Conservation (phyloP, 495 filamentous ascomycete genomes). For the Aspergillus incahuasiensis region DNA sequence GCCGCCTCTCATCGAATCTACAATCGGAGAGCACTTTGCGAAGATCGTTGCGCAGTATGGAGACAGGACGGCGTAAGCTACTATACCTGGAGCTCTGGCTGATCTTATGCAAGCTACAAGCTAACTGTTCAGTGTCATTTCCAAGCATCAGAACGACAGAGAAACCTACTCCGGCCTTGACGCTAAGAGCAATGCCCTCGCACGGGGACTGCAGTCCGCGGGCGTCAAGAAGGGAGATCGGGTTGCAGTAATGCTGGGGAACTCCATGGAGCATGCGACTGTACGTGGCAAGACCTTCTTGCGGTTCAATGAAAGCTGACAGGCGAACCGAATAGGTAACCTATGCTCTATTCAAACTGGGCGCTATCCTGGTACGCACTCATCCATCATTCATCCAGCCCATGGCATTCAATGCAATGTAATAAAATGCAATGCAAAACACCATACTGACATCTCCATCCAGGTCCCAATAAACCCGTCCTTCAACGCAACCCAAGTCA, state of each 20-base stretch:
- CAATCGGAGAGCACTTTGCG: conserved; percentile 77
- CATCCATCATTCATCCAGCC: no score
- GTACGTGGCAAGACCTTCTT: conserved; percentile 31
- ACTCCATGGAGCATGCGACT: conserved; percentile 75
- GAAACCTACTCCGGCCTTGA: conserved; percentile 75
- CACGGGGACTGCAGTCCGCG: conserved; percentile 63
- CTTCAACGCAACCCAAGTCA: conserved; percentile 77
- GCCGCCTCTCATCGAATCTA: conserved; percentile 70
- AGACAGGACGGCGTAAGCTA: conserved; percentile 65
- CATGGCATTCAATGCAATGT: no score
- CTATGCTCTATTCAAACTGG: conserved; percentile 90
- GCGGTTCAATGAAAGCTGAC: neutral
- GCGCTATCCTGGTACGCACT: conserved; percentile 70
- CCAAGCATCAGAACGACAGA: conserved; percentile 56
- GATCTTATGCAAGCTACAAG: no score
- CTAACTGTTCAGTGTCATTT: conserved; percentile 51
- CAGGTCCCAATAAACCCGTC: conserved; percentile 86
- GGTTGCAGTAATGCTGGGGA: conserved; percentile 82
- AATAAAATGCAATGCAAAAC: no score
- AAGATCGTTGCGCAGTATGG: conserved; percentile 65
- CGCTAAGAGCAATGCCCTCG: conserved; percentile 68
- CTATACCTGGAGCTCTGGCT: no score
- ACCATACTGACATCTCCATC: neutral
- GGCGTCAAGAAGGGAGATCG: conserved; percentile 82
- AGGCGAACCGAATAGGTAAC: conserved; percentile 55